Conservation (phyloP, 2,329 filamentous ascomycete genomes). For the Lachnellula subtilissima region DNA sequence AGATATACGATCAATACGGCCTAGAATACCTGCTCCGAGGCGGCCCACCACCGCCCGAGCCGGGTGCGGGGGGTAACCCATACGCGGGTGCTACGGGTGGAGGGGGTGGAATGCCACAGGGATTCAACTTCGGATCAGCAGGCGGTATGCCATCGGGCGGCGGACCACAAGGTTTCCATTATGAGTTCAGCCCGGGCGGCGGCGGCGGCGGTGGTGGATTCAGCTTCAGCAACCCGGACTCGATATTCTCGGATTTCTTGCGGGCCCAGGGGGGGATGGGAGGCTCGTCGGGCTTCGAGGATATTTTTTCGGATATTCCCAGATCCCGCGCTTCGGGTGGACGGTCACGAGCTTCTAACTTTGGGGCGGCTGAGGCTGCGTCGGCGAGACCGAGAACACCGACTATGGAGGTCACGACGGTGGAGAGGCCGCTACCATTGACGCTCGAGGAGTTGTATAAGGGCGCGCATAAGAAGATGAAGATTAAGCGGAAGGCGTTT, state of each 20-base stretch:
- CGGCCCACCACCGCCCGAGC: slow-evolving; percentile 62
- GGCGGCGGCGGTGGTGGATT: slow-evolving; percentile 57
- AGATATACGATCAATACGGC: slow-evolving; percentile 90
- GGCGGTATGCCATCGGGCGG: slow-evolving; percentile 51
- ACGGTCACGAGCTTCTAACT: slow-evolving; percentile 38
- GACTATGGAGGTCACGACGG: slow-evolving; percentile 83
- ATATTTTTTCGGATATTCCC: slow-evolving; percentile 42
- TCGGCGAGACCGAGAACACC: slow-evolving; percentile 33
- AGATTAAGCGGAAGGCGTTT: slow-evolving; percentile 94
- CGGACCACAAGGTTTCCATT: slow-evolving; percentile 46
- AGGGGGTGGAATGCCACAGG: slow-evolving; percentile 50
- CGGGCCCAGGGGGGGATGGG: slow-evolving; percentile 45
- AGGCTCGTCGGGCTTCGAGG: slow-evolving; percentile 43
- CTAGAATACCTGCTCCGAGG: slow-evolving; percentile 88
- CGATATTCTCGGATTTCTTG: slow-evolving; percentile 82
- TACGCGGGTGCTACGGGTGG: slow-evolving; percentile 53
- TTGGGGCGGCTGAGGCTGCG: slow-evolving; percentile 37
- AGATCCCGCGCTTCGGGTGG: slow-evolving; percentile 40
- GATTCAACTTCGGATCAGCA: slow-evolving; percentile 41
- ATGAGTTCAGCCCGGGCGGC: slow-evolving; percentile 38
- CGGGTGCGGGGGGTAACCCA: slow-evolving; percentile 50
- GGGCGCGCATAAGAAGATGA: slow-evolving; percentile 92
- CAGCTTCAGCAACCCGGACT: slow-evolving; percentile 76
- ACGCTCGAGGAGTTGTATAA: slow-evolving; percentile 84
- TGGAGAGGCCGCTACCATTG: slow-evolving; percentile 77